Conservation (phyloP, 495 filamentous ascomycete genomes). For the Penicillium mononematosum region DNA sequence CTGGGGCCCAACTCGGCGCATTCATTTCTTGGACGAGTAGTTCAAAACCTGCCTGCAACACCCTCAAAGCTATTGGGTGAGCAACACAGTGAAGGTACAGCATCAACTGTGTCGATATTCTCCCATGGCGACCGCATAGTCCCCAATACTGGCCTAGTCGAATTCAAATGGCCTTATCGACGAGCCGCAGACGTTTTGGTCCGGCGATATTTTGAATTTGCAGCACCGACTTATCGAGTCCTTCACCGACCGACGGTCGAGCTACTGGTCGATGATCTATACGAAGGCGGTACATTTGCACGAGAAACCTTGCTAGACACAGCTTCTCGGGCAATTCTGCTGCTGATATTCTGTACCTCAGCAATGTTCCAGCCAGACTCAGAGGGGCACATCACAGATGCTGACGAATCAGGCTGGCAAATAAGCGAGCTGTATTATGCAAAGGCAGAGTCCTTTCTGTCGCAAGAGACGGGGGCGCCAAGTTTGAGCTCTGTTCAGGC, state of each 20-base stretch:
- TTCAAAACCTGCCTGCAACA: conserved; percentile 17
- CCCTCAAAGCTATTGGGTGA: conserved; percentile 12
- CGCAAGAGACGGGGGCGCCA: conserved; percentile 22
- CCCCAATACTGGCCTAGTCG: conserved; percentile 13
- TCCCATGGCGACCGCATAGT: conserved; percentile 25
- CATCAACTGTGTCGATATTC: conserved; percentile 23
- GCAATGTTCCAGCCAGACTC: conserved; percentile 19
- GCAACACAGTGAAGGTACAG: neutral
- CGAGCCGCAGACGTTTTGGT: conserved; percentile 18
- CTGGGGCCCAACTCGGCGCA: conserved; percentile 30
- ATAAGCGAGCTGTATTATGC: conserved; percentile 28
- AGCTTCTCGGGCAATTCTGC: conserved; percentile 16
- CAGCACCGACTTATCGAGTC: conserved; percentile 31
- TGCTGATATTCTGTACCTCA: conserved; percentile 27
- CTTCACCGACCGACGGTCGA: conserved; percentile 31
- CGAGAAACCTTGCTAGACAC: neutral
- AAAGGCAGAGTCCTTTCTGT: conserved; percentile 23
- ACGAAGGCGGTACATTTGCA: neutral
- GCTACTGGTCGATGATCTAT: conserved; percentile 16
- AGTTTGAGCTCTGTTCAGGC: conserved; percentile 26
- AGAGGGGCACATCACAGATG: conserved; percentile 17
- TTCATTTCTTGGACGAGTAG: conserved; percentile 28
- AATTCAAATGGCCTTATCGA: conserved; percentile 26
- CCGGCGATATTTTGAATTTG: conserved; percentile 36
- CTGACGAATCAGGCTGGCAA: conserved; percentile 17